Base-by-base conservation (phyloP, 2,329 filamentous ascomycete species). In the Helotiales sp. region DNA sequence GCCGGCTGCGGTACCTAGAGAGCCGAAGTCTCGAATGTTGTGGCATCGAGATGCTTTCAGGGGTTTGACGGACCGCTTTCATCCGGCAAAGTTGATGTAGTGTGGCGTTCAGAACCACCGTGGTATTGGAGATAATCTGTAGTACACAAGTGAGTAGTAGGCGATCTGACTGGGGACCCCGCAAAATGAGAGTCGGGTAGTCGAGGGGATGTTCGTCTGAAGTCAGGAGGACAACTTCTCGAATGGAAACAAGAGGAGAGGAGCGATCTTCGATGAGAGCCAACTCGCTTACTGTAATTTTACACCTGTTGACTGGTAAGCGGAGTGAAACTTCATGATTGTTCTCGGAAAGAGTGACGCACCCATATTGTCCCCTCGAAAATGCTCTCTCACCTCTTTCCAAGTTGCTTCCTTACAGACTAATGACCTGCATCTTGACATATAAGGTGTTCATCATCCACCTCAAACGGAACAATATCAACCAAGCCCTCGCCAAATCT, bases 1-100 rank as follows among this genome's bases (percentile, higher is more conserved):
- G 34, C 54, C 54, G 54, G 49, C n/a, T 34, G 47, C 38, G 54
- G 54, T 40, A 47, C 12, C 27, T 56, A 30, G 40, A 56, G 34
- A 52, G 54, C 54, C 54, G 54, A 40, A 36, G 42, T 13, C 22
- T 30, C n/a, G 13, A 15, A 22, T 36, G 34, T 50, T 40, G 53
- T 55, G 53, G 53, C 53, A 34, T 44, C 22, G 44, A 48, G 42
- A 54, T 36, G n/a, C 24, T 5, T 22, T n/a, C 24, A 50, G 44
- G 33, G 34, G 46, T 55, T 33, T 42, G 52, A n/a, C 44, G 52
- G 52, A 54, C 33, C 42, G 40, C 27, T 22, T 25, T 29, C 33
- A 31, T 38, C 34, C 33, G 53, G 46, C 33, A 31, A 44, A n/a
- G n/a, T n/a, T n/a, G n/a, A 24, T 44, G 4, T 25, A 19, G 15